These are phyloP conservation scores for Isoetes engelmannii DNA, from an alignment of 83 land plant genomes.

Conservation along the genomic window DNA sequence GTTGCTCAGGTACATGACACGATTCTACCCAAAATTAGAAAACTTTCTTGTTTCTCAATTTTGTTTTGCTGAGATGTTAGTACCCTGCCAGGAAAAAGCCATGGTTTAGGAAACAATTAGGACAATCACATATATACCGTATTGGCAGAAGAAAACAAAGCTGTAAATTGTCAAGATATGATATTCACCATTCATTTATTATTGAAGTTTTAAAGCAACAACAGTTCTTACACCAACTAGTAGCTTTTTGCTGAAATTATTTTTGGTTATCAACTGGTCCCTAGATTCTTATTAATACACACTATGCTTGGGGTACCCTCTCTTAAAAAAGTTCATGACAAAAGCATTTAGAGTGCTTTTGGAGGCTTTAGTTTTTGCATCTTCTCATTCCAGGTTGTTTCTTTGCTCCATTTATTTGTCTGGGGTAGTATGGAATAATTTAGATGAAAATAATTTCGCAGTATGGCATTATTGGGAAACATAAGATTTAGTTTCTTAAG, in stretches of 20 bases:
- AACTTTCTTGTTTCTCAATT: not conserved
- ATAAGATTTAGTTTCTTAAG: not conserved
- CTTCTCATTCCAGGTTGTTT: not conserved
- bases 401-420: not conserved
- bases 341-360: not conserved
- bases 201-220: no score
- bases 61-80: not conserved
- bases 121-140: not conserved
- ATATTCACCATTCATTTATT: no score
- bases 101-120: not conserved
- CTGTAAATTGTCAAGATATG: no score
- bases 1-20: constrained; percentile 97
- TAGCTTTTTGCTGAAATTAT: no score
- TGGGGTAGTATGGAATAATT: not conserved
- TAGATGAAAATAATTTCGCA: not conserved
- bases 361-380: not conserved
- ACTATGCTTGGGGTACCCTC: no score
- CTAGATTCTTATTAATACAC: no score
- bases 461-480: not conserved
- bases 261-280: no score
- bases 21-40: no score
- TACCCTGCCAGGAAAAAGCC: not conserved
- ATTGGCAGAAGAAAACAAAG: no score
- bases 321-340: not conserved
- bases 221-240: no score